A percentile compares a stretch with the other conserved stretches of the same genome.
Evolutionary conservation across 2,329 filamentous ascomycete species (phyloP).

Genomic region (Stromatinia cepivora): DNA sequence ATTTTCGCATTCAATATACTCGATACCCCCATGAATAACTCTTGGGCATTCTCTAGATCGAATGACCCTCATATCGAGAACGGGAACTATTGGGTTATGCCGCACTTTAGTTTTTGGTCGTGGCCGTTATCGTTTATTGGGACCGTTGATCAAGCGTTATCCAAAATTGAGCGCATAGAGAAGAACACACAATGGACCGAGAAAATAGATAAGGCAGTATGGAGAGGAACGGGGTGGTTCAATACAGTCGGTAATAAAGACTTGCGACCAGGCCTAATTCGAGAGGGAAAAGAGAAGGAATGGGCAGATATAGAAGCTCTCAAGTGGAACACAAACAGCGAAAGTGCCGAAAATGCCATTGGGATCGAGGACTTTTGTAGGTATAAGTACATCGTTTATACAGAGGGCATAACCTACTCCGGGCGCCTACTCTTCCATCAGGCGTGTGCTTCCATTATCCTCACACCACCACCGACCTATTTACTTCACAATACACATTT

Average conservation of each 20-base stretch:
- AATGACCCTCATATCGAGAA: constrained; percentile 42
- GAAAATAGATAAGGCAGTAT: constrained; percentile 49
- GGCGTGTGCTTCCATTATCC: constrained; percentile 50
- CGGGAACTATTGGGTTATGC: constrained; percentile 51
- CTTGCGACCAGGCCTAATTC: constrained; percentile 33
- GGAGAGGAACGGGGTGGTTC: constrained; percentile 55
- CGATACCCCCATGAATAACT: constrained; percentile 48
- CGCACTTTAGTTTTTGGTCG: constrained; percentile 57
- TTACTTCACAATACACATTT: constrained; percentile 54
- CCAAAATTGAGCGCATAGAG: constrained; percentile 45
- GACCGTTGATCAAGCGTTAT: constrained; percentile 45
- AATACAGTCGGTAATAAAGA: constrained; percentile 39
- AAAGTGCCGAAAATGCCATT: constrained; percentile 49
- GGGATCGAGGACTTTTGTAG: constrained; percentile 53
- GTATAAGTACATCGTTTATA: constrained; percentile 54
- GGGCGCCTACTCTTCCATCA: constrained; percentile 54
- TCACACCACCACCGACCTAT: constrained; percentile 51
- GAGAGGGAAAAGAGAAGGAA: constrained; percentile 37
- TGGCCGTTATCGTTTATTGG: constrained; percentile 54
- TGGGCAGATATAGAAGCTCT: constrained; percentile 54
- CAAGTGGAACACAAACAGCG: constrained; percentile 31
- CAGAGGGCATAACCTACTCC: constrained; percentile 55
- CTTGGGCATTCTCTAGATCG: constrained; percentile 51
- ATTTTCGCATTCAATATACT: constrained; percentile 54
- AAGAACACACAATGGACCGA: constrained; percentile 30